These are phyloP conservation scores for Pulveroboletus ravenelii DNA, from an alignment of 768 basidiomycete genomes.

Conservation along the genomic window DNA sequence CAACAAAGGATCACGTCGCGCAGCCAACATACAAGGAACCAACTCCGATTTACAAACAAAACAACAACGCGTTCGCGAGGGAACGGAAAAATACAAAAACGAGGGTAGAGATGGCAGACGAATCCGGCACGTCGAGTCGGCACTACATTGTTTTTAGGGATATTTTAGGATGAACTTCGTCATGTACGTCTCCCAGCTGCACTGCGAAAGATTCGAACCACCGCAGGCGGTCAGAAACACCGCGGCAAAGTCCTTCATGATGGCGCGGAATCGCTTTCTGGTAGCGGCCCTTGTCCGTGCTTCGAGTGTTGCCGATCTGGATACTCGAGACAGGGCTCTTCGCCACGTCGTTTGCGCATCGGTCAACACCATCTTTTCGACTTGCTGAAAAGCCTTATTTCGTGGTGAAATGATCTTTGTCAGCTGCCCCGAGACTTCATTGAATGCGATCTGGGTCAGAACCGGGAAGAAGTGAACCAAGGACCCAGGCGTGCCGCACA, in stretches of 20 bases:
- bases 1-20: neutral
- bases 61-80: conserved; percentile 8
- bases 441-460: conserved; percentile 47
- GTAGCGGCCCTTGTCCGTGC: conserved; percentile 18
- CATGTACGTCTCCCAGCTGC: conserved; percentile 60
- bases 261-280: conserved; percentile 24
- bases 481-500: conserved; percentile 81
- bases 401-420: conserved; percentile 33
- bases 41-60: conserved; percentile 15
- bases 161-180: conserved; percentile 58
- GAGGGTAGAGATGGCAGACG: conserved; percentile 2
- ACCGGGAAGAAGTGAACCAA: conserved; percentile 61
- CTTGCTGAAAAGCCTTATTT: conserved; percentile 38
- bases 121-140: neutral
- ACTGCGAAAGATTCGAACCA: conserved; percentile 40
- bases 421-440: conserved; percentile 36
- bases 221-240: conserved; percentile 43
- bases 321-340: conserved; percentile 7
- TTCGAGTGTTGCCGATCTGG: conserved; percentile 11
- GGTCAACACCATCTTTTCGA: conserved; percentile 39
- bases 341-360: conserved; percentile 25
- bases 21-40: conserved; percentile 1
- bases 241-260: conserved; percentile 32
- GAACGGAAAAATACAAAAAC: conserved; percentile 4
- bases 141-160: conserved; percentile 39